Conservation (phyloP, 495 filamentous ascomycete species). For the Penicillium maclennaniae region DNA sequence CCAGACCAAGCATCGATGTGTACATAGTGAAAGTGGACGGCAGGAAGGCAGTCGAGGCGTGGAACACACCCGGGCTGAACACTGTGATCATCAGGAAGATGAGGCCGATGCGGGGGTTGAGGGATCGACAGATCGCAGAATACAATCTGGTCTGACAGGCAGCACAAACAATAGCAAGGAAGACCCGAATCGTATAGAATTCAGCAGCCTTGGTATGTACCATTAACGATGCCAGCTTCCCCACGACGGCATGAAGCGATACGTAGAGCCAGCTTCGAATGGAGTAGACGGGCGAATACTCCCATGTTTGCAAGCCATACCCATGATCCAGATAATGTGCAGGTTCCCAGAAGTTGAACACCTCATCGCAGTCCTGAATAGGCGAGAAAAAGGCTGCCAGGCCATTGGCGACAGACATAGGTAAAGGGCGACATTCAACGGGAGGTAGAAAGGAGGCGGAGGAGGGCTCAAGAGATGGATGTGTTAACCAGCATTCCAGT, state of each 20-base stretch:
- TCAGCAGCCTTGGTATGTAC: constrained; percentile 59
- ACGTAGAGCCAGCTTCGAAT: constrained; percentile 97
- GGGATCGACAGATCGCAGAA: constrained; percentile 62
- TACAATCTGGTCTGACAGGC: constrained; percentile 78
- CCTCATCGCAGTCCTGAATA: constrained; percentile 98
- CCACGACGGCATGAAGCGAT: constrained; percentile 72
- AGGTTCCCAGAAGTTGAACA: constrained; percentile 99
- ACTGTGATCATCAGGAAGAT: constrained; percentile 74
- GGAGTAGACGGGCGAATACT: constrained; percentile 93
- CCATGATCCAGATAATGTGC: constrained; percentile 91
- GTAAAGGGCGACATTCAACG: constrained; percentile 72
- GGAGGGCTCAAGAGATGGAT: constrained; percentile 35
- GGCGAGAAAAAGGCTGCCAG: constrained; percentile 80
- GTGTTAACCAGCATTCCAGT: constrained; percentile 7
- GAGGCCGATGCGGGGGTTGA: constrained; percentile 77
- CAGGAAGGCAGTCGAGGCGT: constrained; percentile 80
- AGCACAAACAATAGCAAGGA: constrained; percentile 72
- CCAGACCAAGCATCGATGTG: constrained; percentile 77
- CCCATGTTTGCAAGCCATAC: constrained; percentile 96
- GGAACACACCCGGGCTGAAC: constrained; percentile 87
- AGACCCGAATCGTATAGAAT: constrained; percentile 80
- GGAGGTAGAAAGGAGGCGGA: constrained; percentile 58
- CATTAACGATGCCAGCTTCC: constrained; percentile 59
- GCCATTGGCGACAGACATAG: constrained; percentile 63
- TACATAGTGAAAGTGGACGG: constrained; percentile 98